phyloP scores from a whole-genome alignment of 2,329 filamentous ascomycete species.

The Dothideomycetidae sp. region DNA sequence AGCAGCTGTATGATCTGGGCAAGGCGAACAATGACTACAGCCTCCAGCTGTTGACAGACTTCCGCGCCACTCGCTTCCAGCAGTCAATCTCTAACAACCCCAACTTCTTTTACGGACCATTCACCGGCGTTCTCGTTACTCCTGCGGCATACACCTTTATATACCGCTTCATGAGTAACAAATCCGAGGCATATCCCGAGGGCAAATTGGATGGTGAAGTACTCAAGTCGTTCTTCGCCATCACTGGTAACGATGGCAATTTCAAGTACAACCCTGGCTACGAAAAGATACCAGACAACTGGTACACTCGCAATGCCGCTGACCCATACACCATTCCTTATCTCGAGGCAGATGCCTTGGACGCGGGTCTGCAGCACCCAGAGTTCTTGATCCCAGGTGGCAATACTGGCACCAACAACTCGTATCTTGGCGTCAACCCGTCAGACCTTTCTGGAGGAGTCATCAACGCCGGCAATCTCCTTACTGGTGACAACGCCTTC shows the following conservation, averaged over 20 bases:
- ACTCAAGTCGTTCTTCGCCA: slow-evolving; percentile 28
- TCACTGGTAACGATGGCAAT: slow-evolving; percentile 22
- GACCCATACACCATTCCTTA: slow-evolving; percentile 23
- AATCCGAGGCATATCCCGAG: slow-evolving; percentile 25
- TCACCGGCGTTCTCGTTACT: slow-evolving; percentile 13
- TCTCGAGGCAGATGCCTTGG: slow-evolving; percentile 14
- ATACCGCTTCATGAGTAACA: slow-evolving; percentile 28
- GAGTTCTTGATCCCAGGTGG: slow-evolving; percentile 23
- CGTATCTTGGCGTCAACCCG: slow-evolving; percentile 24
- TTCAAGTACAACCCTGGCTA: slow-evolving; percentile 22
- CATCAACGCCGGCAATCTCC: slow-evolving; percentile 28
- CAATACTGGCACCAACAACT: slow-evolving; percentile 23
- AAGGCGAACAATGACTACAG: slow-evolving; percentile 19
- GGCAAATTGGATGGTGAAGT: slow-evolving; percentile 24
- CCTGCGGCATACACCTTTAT: slow-evolving; percentile 20
- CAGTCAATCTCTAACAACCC: slow-evolving; percentile 20
- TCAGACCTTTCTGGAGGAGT: slow-evolving; percentile 27
- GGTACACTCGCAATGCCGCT: slow-evolving; percentile 20
- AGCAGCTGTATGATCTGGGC: slow-evolving; percentile 17
- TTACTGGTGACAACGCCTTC: slow-evolving; percentile 34
- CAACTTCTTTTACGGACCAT: slow-evolving; percentile 14
- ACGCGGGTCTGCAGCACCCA: slow-evolving; percentile 18
- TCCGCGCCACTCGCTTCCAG: slow-evolving; percentile 18
- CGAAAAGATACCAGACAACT: slow-evolving; percentile 31
- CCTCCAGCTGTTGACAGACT: slow-evolving; percentile 18